phyloP scores from a whole-genome alignment of 176 grass and related monocot genomes.

The Rhipidocladum racemiflorum region DNA sequence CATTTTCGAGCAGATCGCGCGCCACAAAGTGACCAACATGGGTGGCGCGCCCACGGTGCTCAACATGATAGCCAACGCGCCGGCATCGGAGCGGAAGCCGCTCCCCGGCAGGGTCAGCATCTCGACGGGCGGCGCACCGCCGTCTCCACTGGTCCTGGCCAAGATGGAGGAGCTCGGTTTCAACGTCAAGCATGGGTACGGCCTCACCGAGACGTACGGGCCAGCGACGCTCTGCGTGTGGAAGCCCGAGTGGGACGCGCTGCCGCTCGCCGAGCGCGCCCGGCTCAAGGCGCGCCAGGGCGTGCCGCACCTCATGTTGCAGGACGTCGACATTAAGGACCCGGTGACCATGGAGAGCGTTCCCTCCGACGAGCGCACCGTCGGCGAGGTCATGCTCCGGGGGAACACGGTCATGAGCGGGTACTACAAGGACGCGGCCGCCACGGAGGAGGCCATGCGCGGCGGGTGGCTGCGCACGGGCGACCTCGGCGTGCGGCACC shows the following conservation, averaged over 20 bases:
- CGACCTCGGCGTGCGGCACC: constrained; percentile 54
- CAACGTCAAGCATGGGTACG: constrained; percentile 49
- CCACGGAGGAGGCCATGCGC: constrained; percentile 45
- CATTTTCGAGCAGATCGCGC: constrained; percentile 51
- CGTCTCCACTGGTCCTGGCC: constrained; percentile 37
- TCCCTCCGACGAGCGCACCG: constrained; percentile 47
- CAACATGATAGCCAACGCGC: constrained; percentile 50
- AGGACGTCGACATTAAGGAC: constrained; percentile 55
- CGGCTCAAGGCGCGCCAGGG: constrained; percentile 52
- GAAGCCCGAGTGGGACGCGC: constrained; percentile 58
- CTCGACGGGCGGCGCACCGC: constrained; percentile 54
- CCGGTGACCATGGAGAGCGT: constrained; percentile 51
- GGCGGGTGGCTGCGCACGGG: constrained; percentile 56
- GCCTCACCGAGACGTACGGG: constrained; percentile 60
- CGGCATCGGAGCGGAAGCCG: constrained; percentile 27
- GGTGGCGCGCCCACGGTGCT: constrained; percentile 57
- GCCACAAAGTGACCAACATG: constrained; percentile 49
- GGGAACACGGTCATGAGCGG: constrained; percentile 72
- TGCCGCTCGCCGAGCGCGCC: constrained; percentile 43
- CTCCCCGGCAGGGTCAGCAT: constrained; percentile 37
- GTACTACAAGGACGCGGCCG: constrained; percentile 46
- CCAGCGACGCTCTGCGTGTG: constrained; percentile 43
- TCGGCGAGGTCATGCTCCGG: constrained; percentile 64
- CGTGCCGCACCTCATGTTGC: constrained; percentile 36
- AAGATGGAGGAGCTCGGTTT: constrained; percentile 64